Evolutionary conservation across 495 filamentous ascomycete genomes (phyloP).

Genomic region (Aspergillus cavernicola): DNA sequence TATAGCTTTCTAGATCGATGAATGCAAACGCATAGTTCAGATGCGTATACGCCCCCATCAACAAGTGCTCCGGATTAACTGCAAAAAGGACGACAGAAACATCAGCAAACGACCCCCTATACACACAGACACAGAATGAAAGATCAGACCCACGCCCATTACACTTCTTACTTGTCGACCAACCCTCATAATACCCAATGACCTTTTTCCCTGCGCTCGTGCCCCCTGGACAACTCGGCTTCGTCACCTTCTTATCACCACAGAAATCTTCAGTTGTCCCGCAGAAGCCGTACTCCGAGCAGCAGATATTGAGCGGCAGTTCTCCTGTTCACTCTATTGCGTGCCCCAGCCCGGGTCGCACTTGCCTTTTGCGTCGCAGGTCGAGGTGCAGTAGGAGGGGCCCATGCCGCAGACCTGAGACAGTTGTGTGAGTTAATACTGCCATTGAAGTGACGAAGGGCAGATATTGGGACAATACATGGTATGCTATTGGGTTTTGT

Average conservation of each 20-base stretch:
- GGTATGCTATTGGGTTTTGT: too few relatives aligned
- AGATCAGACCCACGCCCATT: too few relatives aligned
- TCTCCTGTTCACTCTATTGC: slow-evolving; percentile 3
- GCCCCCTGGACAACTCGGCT: neutral
- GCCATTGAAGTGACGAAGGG: neutral
- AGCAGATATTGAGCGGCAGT: slow-evolving; percentile 39
- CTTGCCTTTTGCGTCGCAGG: slow-evolving; percentile 24
- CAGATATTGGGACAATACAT: too few relatives aligned
- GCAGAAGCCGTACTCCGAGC: slow-evolving; percentile 30
- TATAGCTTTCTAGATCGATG: slow-evolving; percentile 35
- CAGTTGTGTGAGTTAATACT: neutral
- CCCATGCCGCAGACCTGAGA: slow-evolving; percentile 13
- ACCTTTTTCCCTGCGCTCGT: neutral
- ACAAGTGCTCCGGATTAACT: slow-evolving; percentile 24
- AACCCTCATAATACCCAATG: slow-evolving; percentile 28
- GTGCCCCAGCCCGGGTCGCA: slow-evolving; percentile 27
- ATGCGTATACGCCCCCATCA: slow-evolving; percentile 31
- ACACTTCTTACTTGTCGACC: slow-evolving; percentile 3
- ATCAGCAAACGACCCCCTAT: too few relatives aligned
- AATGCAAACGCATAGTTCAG: slow-evolving; percentile 44
- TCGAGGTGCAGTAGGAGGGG: slow-evolving; percentile 19
- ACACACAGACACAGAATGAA: too few relatives aligned
- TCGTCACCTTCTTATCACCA: neutral
- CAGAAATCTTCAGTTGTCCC: slow-evolving; percentile 30
- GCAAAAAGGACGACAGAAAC: slow-evolving; percentile 12